These are phyloP conservation scores for Candida vartiovaarae DNA, from an alignment of 805 yeast species.

Conservation along the genomic window DNA sequence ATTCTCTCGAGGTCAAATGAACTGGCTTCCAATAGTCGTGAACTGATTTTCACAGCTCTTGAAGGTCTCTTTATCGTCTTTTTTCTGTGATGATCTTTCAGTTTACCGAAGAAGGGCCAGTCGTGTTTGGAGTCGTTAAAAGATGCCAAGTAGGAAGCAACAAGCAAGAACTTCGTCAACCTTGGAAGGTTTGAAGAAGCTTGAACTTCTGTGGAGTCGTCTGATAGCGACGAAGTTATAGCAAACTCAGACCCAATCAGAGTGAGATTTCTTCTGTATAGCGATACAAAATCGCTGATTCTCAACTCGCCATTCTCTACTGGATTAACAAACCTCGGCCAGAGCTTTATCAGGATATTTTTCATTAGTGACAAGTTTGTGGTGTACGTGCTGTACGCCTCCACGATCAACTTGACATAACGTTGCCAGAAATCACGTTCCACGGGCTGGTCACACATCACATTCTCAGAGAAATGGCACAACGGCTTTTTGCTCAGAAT, in stretches of 20 bases:
- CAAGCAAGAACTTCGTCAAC: slow-evolving; percentile 61
- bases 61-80: slow-evolving; percentile 31
- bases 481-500: slow-evolving; percentile 3
- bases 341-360: slow-evolving; percentile 14
- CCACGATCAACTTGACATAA: slow-evolving; percentile 20
- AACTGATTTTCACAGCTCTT: slow-evolving; percentile 40
- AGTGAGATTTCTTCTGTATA: slow-evolving; percentile 25
- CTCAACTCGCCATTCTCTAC: slow-evolving; percentile 8
- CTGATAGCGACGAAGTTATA: slow-evolving; percentile 13
- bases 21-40: slow-evolving; percentile 62
- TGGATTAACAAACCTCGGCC: slow-evolving; percentile 19
- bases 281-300: slow-evolving; percentile 15
- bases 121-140: slow-evolving; percentile 66
- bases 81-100: slow-evolving; percentile 38
- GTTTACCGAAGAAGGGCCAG: slow-evolving; percentile 58
- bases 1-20: slow-evolving; percentile 73
- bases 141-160: slow-evolving; percentile 82
- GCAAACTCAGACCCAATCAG: slow-evolving; percentile 30
- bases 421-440: slow-evolving; percentile 15
- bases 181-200: slow-evolving; percentile 41
- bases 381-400: slow-evolving; percentile 19
- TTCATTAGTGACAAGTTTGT: slow-evolving; percentile 13
- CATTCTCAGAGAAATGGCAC: slow-evolving; percentile 10
- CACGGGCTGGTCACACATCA: background rate
- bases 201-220: slow-evolving; percentile 8